Evolutionary conservation across 768 basidiomycete species (phyloP), one percentile per base, ranked within the genome.

Genomic region (Tephrocybe rancida): DNA sequence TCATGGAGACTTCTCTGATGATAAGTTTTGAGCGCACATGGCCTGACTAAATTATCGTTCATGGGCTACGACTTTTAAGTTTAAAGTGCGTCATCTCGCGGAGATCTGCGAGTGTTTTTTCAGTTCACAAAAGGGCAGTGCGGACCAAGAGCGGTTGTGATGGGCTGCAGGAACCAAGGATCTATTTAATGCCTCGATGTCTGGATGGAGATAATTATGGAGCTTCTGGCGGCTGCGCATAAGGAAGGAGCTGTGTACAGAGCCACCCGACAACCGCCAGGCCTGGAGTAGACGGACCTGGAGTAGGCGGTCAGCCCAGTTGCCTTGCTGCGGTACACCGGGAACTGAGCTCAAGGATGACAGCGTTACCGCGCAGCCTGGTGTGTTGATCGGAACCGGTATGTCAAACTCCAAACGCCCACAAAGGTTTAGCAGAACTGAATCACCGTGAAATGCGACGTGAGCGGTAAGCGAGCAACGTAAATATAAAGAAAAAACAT

Each of bases 61-160:
- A 27, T 3, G 29, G 37, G n/a, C 42, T 21, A 52, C 30, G 9
- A 49, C 47, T 45, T 49, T 30, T 39, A 53, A 50, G 48, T 53
- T 57, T 26, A 45, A 46, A 50, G 46, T 54, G 26, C 44, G 52
- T 54, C 57, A 51, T 51, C 41, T 30, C 37, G 22, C 57, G 57
- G 57, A 35, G 52, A 57, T 57, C 44, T 50, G 56, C 52, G 56
- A 45, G 16, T 24, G 8, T 43, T 50, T 42, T 18, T 3, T 19
- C 18, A 6, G 35, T 16, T n/a, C 44, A 24, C 16, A n/a, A 32
- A 47, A 30, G 38, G 38, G 10, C n/a, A 26, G 27, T 11, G 7
- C 5, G 45, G 24, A n/a, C 35, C 47, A n/a, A 39, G 25, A 32
- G 26, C 27, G 26, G 44, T 21, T 41, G 39, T 19, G 39, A 41